Conservation (phyloP, 2,329 filamentous ascomycete species). For the Furcasterigmium sp. region DNA sequence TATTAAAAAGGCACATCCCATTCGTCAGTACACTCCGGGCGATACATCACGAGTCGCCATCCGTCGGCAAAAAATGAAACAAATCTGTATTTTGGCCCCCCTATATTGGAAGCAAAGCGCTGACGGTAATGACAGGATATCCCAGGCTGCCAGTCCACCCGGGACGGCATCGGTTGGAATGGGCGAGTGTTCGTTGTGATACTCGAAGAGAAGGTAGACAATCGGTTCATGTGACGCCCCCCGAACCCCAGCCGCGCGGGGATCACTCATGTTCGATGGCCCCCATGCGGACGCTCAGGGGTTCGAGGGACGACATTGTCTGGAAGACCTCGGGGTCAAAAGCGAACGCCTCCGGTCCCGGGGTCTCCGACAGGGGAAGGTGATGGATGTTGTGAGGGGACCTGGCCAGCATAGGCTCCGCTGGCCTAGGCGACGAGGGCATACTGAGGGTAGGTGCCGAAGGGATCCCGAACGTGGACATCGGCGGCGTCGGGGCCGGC, state of each 20-base stretch:
- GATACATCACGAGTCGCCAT: no score
- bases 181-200: no score
- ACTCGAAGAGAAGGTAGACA: no score
- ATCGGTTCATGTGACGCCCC: no score
- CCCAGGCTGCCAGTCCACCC: neutral
- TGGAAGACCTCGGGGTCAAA: conserved; percentile 31
- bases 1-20: no score
- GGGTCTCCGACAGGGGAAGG: conserved; percentile 17
- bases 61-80: neutral
- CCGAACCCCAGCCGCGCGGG: no score
- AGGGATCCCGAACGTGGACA: conserved; percentile 11
- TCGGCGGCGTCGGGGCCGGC: conserved; percentile 7
- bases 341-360: conserved; percentile 25
- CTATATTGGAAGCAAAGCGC: neutral
- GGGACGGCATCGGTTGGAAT: no score
- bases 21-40: no score
- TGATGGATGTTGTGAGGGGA: conserved; percentile 10
- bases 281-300: conserved; percentile 31
- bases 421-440: neutral
- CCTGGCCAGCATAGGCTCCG: neutral
- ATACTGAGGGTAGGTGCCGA: neutral
- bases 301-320: conserved; percentile 31
- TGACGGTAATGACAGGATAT: neutral
- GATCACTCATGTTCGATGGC: conserved; percentile 10
- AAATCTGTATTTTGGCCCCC: neutral